Conservation (phyloP, 2,329 filamentous ascomycete species). For the Simplicillium aogashimaense region DNA sequence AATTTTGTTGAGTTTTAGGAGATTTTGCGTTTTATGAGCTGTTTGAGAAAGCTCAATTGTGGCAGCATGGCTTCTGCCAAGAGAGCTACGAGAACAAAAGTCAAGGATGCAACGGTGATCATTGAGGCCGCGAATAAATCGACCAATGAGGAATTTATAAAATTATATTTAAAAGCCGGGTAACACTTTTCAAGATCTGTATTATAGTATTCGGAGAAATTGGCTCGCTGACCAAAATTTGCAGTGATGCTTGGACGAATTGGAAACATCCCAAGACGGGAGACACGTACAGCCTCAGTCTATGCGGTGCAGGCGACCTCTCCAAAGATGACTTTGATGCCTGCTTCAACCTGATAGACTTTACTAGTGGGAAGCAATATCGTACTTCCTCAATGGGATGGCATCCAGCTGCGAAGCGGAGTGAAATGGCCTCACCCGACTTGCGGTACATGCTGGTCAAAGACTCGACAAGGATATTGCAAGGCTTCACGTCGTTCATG, state of each 20-base stretch:
- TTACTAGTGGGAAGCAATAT: conserved; percentile 57
- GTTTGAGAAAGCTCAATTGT: too few relatives aligned
- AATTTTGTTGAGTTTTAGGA: too few relatives aligned
- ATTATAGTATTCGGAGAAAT: neutral
- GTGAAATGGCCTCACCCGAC: conserved; percentile 58
- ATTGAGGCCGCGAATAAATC: conserved; percentile 40
- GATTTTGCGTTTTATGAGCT: too few relatives aligned
- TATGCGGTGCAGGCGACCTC: conserved; percentile 31
- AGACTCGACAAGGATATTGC: conserved; percentile 15
- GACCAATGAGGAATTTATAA: conserved; percentile 36
- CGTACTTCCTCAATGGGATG: conserved; percentile 52
- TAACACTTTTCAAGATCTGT: conserved; percentile 14
- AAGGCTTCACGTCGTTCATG: conserved; percentile 59
- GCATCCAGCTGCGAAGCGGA: conserved; percentile 48
- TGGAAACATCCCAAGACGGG: conserved; percentile 43
- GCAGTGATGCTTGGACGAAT: conserved; percentile 17
- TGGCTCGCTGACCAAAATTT: neutral
- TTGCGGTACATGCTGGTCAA: conserved; percentile 59
- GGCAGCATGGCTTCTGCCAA: neutral
- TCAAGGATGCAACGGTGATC: conserved; percentile 14
- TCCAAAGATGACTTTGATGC: conserved; percentile 32
- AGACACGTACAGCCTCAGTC: conserved; percentile 28
- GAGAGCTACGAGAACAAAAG: conserved; percentile 2
- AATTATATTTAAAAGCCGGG: conserved; percentile 36
- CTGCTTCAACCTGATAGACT: conserved; percentile 48